Evolutionary conservation across 2,329 filamentous ascomycete genomes (phyloP), one percentile per base, ranked within the genome.

Genomic region (Drechslerella dactyloides): DNA sequence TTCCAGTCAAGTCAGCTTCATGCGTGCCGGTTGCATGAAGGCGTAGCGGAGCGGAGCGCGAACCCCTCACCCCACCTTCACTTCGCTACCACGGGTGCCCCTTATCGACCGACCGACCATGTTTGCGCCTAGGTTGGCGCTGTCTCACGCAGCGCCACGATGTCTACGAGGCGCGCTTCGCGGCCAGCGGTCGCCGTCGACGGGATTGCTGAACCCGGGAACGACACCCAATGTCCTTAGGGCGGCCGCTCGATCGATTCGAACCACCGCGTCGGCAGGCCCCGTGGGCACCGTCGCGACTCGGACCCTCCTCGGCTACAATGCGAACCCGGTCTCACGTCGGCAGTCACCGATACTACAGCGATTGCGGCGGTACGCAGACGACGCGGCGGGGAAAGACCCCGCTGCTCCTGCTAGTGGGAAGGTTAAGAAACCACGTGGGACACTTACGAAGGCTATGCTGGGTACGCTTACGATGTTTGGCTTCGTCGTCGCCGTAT

Each of bases 401-500:
- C 13, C 37, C 13, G 37, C 37, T 42, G 23, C 23, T 17, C 15
- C 15, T 4, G 46, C 24, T 30, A 2, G 11, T 5, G 53, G 44
- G 55, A 72, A 72, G 40, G 44, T 61, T 65, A 72, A 72, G 68
- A 72, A 72, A 53, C 68, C 60, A 15, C 68, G 68, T 21, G 55
- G 60, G 6, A 37, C 53, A 17, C 56, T 72, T 21, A 17, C 60
- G n/a, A 58, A 33, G 33, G 68, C 68, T 17, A 30, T 58, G 19
- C 56, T 72, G 21, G 48, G 60, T 23, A 83, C 85, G 33, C 89
- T 92, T 35, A 87, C 89, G 1, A 85, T 85, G 76, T 80, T 91
- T 21, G 94, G 94, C 42, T 87, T 90, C 68, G 90, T 93, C 55
- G 84, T 94, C 40, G 82, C 88, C 6, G 84, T 93, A 56, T 79